Evolutionary conservation across 1,284 basidiomycete genomes (phyloP), one percentile per base, ranked within the genome.

Genomic region (Coniferiporia sulphurascens): DNA sequence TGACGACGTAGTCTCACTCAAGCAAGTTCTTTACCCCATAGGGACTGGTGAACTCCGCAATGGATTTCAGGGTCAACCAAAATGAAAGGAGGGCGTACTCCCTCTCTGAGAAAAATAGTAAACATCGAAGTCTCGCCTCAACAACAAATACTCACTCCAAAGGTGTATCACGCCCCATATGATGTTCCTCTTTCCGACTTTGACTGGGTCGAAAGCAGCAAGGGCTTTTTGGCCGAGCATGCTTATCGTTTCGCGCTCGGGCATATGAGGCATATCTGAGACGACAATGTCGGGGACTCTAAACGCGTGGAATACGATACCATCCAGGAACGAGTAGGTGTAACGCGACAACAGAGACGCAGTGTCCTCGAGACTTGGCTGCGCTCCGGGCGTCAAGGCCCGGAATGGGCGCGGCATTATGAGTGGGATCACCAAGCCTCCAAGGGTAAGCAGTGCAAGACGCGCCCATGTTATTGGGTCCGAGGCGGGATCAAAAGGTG

Each of bases 351-450:
- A 44, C 27, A 62, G 48, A 27, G 48, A 52, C 8, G 32, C 27
- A 13, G 56, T 58, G 27, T 62, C 45, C 8, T 46, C n/a, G 8
- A 43, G 34, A 34, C 56, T 54, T 19, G 55, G 56, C 22, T 69
- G 43, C 56, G 71, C 76, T 61, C 64, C 64, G 5, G 68, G 74
- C 59, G 80, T 74, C 2, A 72, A 64, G 0, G 82, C 78, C 0
- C 75, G 66, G 62, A 79, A 81, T 12, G 63, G 65, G 9, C 77
- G 73, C 10, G 82, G 81, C n/a, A 74, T 71, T 49, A 77, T 58
- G 1, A 81, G 65, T 0, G 82, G 82, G 12, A 83, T 68, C 19
- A 77, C 59, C 0, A 78, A 66, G 0, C 73, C 76, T 0, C 72
- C 74, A 13, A 76, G 58, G 10, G 72, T 68, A 9, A 83, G 71